Evolutionary conservation across 208 protist genomes (phyloP), one percentile per base, ranked within the genome.

Genomic region (Leishmania martiniquensis): DNA sequence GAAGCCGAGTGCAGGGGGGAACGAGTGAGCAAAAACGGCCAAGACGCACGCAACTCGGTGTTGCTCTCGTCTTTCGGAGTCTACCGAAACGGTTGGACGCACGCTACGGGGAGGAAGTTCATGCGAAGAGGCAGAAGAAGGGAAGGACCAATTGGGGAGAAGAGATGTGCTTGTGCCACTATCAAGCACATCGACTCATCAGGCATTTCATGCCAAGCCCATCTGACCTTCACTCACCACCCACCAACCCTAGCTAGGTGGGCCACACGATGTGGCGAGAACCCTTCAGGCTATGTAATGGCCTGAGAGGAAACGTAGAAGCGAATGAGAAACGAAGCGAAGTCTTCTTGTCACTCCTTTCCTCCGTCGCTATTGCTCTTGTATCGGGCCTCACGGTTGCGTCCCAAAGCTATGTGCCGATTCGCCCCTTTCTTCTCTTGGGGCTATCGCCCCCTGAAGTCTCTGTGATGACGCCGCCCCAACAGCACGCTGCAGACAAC

Each of bases 61-160:
- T 51, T 69, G 20, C 34, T 15, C 25, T n/a, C 62, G 37, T 29
- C 42, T n/a, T 42, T 49, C 65, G 4, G 25, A 17, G 42, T 32
- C 34, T 34, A 52, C 47, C 78, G 54, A 6, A 63, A 62, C 32
- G 45, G 32, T 37, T 34, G 42, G 44, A 29, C 42, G 54, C 13
- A 4, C n/a, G 51, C 68, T 69, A 57, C 2, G 60, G 42, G 60
- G 54, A 72, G 9, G 20, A 79, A 47, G 44, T 45, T 59, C 25
- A 45, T 25, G 22, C 67, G 10, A 32, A 39, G 51, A n/a, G 44
- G 60, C 57, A n/a, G n/a, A 51, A 59, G 55, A 69, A 70, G 44
- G n/a, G 5, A 44, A 70, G 42, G 42, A 44, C 6, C 54, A 37
- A 39, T 73, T 78, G 34, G 63, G 37, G 45, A n/a, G 70, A 62